A percentile compares a stretch with the other conserved stretches of the same genome.
Conservation (phyloP, 2,329 filamentous ascomycete genomes). For the Ophiocordyceps camponoti-saundersi region DNA sequence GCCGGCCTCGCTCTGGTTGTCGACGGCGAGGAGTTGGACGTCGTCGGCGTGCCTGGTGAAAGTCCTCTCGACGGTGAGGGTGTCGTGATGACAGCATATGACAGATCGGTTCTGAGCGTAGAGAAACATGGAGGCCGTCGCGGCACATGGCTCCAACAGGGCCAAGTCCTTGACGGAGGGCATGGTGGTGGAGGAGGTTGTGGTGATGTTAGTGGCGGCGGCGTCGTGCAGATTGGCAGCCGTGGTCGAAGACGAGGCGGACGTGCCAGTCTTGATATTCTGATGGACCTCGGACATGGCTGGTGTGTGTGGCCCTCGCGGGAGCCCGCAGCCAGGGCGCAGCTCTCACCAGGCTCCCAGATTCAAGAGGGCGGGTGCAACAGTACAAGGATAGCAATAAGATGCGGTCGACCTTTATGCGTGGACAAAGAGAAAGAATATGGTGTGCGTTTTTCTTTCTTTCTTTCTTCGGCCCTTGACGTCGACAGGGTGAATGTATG, state of each 20-base stretch:
- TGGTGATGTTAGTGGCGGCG: slow-evolving; percentile 21
- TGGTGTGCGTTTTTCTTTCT: too few species aligned
- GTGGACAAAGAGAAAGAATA: too few species aligned
- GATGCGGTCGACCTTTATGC: background rate
- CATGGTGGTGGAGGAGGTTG: slow-evolving; percentile 29
- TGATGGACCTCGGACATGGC: background rate
- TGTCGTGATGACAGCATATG: slow-evolving; percentile 84
- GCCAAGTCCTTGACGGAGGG: slow-evolving; percentile 29
- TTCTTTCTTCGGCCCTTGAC: background rate
- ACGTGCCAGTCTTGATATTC: slow-evolving; percentile 27
- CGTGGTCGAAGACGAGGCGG: slow-evolving; percentile 39
- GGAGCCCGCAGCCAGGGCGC: slow-evolving; percentile 8
- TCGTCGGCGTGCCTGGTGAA: slow-evolving; percentile 76
- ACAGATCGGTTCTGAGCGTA: slow-evolving; percentile 73
- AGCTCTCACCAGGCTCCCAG: slow-evolving; percentile 4
- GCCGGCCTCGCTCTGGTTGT: slow-evolving; percentile 78
- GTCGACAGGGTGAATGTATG: background rate
- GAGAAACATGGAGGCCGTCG: slow-evolving; percentile 79
- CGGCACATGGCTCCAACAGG: slow-evolving; percentile 73
- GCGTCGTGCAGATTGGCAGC: slow-evolving; percentile 37
- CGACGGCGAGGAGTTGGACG: slow-evolving; percentile 69
- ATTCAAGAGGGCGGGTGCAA: too few species aligned
- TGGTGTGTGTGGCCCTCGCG: slow-evolving; percentile 1
- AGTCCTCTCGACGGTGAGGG: slow-evolving; percentile 68
- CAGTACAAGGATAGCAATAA: too few species aligned